Percentiles rank a stretch among this genome's conserved stretches.
These are phyloP conservation scores for Psilocybe cyanescens DNA, from an alignment of 768 basidiomycete genomes.

Conservation along the genomic window DNA sequence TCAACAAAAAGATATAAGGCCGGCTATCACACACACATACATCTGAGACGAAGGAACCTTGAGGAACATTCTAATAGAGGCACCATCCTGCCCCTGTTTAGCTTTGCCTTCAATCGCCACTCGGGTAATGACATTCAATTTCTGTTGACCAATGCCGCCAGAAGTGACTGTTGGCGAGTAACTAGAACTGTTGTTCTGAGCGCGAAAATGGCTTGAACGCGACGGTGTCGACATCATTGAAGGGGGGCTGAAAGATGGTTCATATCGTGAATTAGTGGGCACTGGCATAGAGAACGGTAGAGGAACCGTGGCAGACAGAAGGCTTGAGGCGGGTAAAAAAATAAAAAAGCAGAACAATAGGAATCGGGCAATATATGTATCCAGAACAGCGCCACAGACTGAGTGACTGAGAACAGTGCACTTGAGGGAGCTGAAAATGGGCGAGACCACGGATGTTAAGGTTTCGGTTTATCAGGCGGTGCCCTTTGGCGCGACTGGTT, in stretches of 20 bases:
- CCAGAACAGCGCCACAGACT: neutral
- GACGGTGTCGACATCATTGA: conserved; percentile 25
- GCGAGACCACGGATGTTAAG: conserved; percentile 11
- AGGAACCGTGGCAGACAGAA: neutral
- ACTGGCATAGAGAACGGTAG: conserved; percentile 24
- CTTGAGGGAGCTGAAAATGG: conserved; percentile 1
- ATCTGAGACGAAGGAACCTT: conserved; percentile 54
- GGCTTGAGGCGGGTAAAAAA: conserved; percentile 9
- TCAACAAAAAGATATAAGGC: conserved; percentile 1
- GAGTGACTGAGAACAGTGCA: neutral
- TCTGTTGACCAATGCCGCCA: conserved; percentile 43
- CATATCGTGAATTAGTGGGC: conserved; percentile 25
- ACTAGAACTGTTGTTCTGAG: conserved; percentile 31
- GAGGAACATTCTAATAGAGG: conserved; percentile 73
- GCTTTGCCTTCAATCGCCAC: conserved; percentile 77
- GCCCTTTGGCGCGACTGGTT: conserved; percentile 15
- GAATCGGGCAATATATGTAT: neutral
- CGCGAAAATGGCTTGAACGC: conserved; percentile 23
- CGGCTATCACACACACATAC: neutral
- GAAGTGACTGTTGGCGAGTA: conserved; percentile 54
- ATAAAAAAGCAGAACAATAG: neutral
- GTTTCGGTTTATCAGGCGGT: conserved; percentile 19
- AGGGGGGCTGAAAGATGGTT: conserved; percentile 28
- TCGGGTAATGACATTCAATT: conserved; percentile 72
- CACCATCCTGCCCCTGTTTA: conserved; percentile 66